Evolutionary conservation across 2,329 filamentous ascomycete species (phyloP).

Genomic region (Colletotrichum sp.): DNA sequence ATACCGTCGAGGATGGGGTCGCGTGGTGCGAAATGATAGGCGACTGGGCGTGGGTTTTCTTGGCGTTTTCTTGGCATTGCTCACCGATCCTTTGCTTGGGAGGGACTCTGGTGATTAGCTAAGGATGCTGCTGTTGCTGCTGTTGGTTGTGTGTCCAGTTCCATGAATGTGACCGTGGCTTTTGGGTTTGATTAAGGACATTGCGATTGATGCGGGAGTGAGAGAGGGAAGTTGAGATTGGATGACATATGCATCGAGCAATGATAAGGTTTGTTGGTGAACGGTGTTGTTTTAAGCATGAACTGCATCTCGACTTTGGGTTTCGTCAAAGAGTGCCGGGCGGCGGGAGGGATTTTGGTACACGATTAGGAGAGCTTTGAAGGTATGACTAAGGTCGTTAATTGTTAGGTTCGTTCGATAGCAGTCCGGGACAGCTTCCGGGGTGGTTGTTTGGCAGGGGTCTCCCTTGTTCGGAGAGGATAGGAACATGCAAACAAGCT

Average conservation of each 20-base stretch:
- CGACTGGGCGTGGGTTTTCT: not conserved
- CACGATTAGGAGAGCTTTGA: not conserved
- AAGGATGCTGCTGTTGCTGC: not conserved
- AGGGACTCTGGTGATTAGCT: not conserved
- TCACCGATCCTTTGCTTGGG: not conserved
- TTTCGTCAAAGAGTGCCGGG: not conserved
- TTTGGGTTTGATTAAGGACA: not conserved
- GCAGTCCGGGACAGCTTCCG: not conserved
- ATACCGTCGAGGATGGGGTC: not conserved
- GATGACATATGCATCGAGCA: not conserved
- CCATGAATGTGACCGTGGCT: not conserved
- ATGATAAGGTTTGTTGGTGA: not conserved
- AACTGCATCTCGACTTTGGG: not conserved
- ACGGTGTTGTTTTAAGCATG: not conserved
- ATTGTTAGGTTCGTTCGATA: not conserved
- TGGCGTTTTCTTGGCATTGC: constrained; percentile 8
- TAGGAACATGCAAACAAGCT: not conserved
- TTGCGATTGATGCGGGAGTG: not conserved
- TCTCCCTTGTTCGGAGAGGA: not conserved
- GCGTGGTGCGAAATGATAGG: constrained; percentile 21
- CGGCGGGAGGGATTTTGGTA: not conserved
- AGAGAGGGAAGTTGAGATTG: not conserved
- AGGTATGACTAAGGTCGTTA: not conserved
- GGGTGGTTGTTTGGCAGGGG: not conserved
- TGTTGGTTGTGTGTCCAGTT: not conserved